These are phyloP conservation scores for Phytophthora brassicae DNA, from an alignment of 352 stramenopile genomes.

Conservation along the genomic window DNA sequence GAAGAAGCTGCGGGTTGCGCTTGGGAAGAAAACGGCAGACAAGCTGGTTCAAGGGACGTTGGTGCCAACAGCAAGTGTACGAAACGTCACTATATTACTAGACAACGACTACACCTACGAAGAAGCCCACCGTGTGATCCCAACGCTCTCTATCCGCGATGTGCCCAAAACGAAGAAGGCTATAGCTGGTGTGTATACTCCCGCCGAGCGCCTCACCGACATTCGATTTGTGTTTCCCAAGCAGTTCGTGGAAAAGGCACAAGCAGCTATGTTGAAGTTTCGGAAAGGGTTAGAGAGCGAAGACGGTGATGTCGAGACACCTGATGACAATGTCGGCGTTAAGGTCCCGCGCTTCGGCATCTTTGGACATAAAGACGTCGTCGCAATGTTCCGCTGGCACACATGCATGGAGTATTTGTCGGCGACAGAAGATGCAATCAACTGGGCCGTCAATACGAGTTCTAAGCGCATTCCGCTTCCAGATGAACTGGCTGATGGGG, in stretches of 20 bases:
- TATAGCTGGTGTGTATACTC: background rate
- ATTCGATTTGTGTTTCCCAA: conserved; percentile 3
- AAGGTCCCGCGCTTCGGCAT: conserved; percentile 7
- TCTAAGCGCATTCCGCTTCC: background rate
- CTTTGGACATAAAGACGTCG: background rate
- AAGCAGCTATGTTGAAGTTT: background rate
- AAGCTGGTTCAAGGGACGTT: conserved; percentile 4
- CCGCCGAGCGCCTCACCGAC: background rate
- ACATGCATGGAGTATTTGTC: background rate
- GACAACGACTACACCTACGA: conserved; percentile 7
- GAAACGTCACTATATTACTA: background rate
- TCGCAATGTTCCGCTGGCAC: conserved; percentile 1
- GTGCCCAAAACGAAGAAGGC: conserved; percentile 4
- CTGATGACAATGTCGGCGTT: background rate
- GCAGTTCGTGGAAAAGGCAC: conserved; percentile 2
- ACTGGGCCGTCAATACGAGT: conserved; percentile 1
- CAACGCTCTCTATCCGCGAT: background rate
- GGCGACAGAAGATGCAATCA: background rate
- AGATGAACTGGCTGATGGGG: background rate
- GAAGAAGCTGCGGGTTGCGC: background rate
- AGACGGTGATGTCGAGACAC: background rate
- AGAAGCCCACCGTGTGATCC: background rate
- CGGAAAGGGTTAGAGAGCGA: background rate
- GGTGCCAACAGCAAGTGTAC: background rate
- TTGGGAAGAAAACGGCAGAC: background rate